Base-by-base conservation (phyloP, 2,329 filamentous ascomycete genomes). In the Apiospora marii region DNA sequence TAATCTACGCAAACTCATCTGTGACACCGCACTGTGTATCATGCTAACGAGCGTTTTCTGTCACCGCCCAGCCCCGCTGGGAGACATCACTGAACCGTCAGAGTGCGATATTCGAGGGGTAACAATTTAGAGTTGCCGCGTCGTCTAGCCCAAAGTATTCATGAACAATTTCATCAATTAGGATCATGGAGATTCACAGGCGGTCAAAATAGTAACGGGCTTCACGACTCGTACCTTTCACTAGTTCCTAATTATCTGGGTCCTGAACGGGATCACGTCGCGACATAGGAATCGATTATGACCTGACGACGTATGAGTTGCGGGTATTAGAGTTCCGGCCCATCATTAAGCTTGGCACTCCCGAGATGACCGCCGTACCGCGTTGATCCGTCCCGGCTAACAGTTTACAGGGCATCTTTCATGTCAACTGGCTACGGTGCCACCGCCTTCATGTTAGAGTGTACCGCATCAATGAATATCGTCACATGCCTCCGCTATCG, bases 111-210 rank as follows among this genome's bases (percentile, higher is more conserved):
- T 64, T 64, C 34, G 30, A 41, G 22, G 58, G 58, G 30, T 41
- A 64, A 41, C 58, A n/a, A 64, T 41, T 41, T 64, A 64, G 34
- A 64, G 58, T 64, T 64, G 58, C n/a, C 58, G 58, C 58, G 58
- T n/a, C 58, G 58, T 41, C 58, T 64, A 64, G 30, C 19, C n/a
- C 58, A 19, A 22, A 24, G 5, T 10, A 64, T 41, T 64, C 34
- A n/a, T 41, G 34, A 64, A 64, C 19, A 14, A 64, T 64, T 41
- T 12, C 58, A 64, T 64, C 58, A 64, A 30, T 13, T 12, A 41
- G 34, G 5, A 14, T 37, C 53, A 61, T 37, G 53, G 16, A 61
- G 30, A 37, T 61, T n/a, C 8, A 3, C 14, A n/a, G 12, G 5
- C 30, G 30, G 58, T 12, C 34, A 14, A 24, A 24, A 64, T 41